Evolutionary conservation across 495 filamentous ascomycete species (phyloP), one percentile per base, ranked within the genome.

Genomic region (Letharia columbiana): DNA sequence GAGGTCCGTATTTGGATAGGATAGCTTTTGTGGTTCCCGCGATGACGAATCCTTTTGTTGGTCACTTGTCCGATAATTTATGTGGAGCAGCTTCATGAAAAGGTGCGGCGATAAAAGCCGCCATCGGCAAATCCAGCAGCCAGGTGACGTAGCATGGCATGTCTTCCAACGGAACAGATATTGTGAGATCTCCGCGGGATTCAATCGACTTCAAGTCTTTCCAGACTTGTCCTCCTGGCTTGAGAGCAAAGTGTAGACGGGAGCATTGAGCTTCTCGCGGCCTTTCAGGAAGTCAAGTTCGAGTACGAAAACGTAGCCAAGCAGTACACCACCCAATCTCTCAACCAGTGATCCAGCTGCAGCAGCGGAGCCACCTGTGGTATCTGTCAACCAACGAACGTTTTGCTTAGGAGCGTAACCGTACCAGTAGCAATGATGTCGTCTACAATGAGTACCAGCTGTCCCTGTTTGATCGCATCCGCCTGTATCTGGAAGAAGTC

Each of bases 381-480:
- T 61, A 31, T 60, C 28, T 17, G 41, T 73, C 44, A 71, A 67
- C 68, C 54, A 74, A 62, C 59, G 31, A 40, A 11, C 47, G 13
- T 41, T 23, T 23, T 50, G 31, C 52, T 56, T 20, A 0, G 39
- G 33, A 33, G 7, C 40, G 20, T 35, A 33, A 15, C 76, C 87
- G 75, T 82, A 96, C 94, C 94, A 68, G 94, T 99, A 44, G 94
- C 94, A 77, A 99, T 98, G 71, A 99, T 93, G 75, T 99, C 94
- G 74, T 99, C 94, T 52, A 99, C 89, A 60, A 99, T 82, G 67
- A 99, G 76, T 28, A 96, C 93, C 74, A 86, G 88, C 82, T 96
- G 91, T 28, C 92, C 95, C 49, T 84, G 81, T 81, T 90, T 89
- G 72, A 98, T 86, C 17, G 86, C 85, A 75, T 87, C 91, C 61